A percentile compares a stretch with the other conserved stretches of the same genome.
phyloP scores from a whole-genome alignment of 2,329 filamentous ascomycete genomes.

The Aspergillus neoniger region DNA sequence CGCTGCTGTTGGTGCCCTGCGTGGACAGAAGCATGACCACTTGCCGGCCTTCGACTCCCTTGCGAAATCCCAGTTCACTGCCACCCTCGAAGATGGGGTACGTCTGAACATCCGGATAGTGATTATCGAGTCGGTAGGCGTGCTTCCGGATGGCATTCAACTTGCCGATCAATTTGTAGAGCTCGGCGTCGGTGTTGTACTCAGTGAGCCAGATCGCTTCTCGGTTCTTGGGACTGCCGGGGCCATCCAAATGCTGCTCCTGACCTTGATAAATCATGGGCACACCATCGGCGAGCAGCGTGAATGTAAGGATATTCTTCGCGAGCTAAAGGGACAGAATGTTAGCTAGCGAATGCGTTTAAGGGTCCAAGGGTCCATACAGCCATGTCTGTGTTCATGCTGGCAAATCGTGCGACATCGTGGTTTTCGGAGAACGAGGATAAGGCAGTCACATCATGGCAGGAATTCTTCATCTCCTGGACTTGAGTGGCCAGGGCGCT shows the following conservation, averaged over 20 bases:
- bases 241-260: slow-evolving; percentile 61
- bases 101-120: slow-evolving; percentile 43
- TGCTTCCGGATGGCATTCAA: slow-evolving; percentile 49
- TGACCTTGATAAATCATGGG: slow-evolving; percentile 68
- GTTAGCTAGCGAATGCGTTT: background rate
- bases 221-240: slow-evolving; percentile 51
- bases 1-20: slow-evolving; percentile 35
- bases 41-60: slow-evolving; percentile 45
- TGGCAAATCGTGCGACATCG: slow-evolving; percentile 58
- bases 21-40: slow-evolving; percentile 50
- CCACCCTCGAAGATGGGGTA: slow-evolving; percentile 45
- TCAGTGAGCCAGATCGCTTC: slow-evolving; percentile 59
- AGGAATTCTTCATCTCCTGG: slow-evolving; percentile 27
- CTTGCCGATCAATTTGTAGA: slow-evolving; percentile 43
- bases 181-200: slow-evolving; percentile 45
- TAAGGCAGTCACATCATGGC: slow-evolving; percentile 47
- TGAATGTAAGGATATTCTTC: slow-evolving; percentile 63
- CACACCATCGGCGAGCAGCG: slow-evolving; percentile 62
- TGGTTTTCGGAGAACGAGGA: slow-evolving; percentile 62
- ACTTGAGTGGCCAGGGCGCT: slow-evolving; percentile 30
- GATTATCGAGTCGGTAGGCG: slow-evolving; percentile 35
- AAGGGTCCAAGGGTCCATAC: slow-evolving; percentile 5
- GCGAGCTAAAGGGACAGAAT: slow-evolving; percentile 42
- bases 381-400: slow-evolving; percentile 52
- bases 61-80: slow-evolving; percentile 48